Percentiles rank a stretch among this genome's conserved stretches.
phyloP scores from a whole-genome alignment of 306 rosid species.

The Quercus dentata region DNA sequence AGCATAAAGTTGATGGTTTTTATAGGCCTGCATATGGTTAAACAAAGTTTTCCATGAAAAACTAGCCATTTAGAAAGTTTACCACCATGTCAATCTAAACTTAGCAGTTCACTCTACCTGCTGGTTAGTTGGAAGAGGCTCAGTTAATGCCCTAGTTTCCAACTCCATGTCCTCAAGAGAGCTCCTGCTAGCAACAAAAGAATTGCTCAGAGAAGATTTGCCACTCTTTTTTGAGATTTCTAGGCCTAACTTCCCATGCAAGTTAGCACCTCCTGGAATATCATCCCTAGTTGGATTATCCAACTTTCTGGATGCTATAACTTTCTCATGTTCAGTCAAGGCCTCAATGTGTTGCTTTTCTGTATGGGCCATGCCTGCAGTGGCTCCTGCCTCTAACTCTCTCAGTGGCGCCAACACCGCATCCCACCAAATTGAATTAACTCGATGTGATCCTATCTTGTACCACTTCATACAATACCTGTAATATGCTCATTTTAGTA shows the following conservation, averaged over 20 bases:
- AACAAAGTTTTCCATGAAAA: conserved; percentile 1
- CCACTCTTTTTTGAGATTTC: conserved; percentile 16
- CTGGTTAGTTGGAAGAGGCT: conserved; percentile 97
- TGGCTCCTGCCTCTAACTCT: conserved; percentile 64
- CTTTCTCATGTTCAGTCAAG: conserved; percentile 10
- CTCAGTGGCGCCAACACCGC: conserved; percentile 76
- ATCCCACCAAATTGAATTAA: conserved; percentile 85
- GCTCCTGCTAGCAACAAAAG: conserved; percentile 48
- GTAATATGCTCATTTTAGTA: conserved; percentile 14
- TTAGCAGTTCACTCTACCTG: conserved; percentile 50
- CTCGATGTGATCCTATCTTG: conserved; percentile 75
- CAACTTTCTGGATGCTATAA: conserved; percentile 4
- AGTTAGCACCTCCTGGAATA: conserved; percentile 13
- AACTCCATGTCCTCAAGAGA: conserved; percentile 91
- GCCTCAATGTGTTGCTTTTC: conserved; percentile 21
- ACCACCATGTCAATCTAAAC: conserved; percentile 16
- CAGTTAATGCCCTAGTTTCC: conserved; percentile 95
- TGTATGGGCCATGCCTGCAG: conserved; percentile 33
- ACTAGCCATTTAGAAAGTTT: conserved; percentile 10
- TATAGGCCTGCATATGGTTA: conserved; percentile 71
- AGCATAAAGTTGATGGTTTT: conserved; percentile 74
- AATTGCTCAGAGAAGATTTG: conserved; percentile 30
- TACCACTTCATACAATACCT: conserved; percentile 93
- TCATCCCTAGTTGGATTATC: conserved; percentile 8
- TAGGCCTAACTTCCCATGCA: conserved; percentile 11